Evolutionary conservation across 768 basidiomycete genomes (phyloP).

Genomic region (Xerocomellus intermedius): DNA sequence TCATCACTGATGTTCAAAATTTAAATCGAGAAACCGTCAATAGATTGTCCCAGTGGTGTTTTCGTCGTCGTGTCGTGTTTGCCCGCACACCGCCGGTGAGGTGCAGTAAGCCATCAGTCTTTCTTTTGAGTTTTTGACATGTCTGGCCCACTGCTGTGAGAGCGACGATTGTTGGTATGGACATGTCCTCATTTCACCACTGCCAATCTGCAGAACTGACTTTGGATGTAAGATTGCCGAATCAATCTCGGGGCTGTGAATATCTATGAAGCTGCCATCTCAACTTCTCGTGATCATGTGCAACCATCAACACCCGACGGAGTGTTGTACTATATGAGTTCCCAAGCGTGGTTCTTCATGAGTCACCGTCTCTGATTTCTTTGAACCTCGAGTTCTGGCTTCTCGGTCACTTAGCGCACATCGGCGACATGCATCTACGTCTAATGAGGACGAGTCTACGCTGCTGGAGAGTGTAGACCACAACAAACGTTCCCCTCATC

Average conservation of each 20-base stretch:
- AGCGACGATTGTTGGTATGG: background rate
- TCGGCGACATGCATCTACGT: background rate
- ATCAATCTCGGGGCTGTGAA: background rate
- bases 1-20: slow-evolving; percentile 43
- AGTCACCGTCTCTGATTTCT: background rate
- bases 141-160: background rate
- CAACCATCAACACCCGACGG: background rate
- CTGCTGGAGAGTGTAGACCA: background rate
- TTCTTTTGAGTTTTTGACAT: background rate
- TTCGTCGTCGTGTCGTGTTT: background rate
- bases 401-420: background rate
- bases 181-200: background rate
- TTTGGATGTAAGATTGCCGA: background rate
- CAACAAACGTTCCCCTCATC: background rate
- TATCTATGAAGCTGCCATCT: background rate
- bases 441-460: background rate
- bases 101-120: background rate
- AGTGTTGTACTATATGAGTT: background rate
- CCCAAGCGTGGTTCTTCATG: background rate
- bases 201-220: background rate
- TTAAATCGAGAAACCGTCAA: slow-evolving; percentile 13
- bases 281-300: background rate
- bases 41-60: slow-evolving; percentile 11
- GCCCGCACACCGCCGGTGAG: background rate
- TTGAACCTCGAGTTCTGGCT: background rate